Conservation (phyloP, 1,284 basidiomycete genomes). For the Ustilago nuda region DNA sequence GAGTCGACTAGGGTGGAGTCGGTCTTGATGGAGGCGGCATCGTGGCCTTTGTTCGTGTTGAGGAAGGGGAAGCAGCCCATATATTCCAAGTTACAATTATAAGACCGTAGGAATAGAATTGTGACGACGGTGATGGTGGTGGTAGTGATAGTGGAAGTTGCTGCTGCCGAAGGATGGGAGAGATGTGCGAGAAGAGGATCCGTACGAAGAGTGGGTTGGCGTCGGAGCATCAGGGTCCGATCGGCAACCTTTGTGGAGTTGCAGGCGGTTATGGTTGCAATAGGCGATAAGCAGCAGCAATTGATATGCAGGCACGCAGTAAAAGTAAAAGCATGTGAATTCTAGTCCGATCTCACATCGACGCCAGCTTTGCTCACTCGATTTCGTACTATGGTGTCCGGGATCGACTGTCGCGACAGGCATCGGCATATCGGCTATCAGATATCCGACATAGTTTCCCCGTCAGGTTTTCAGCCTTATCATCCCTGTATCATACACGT, state of each 20-base stretch:
- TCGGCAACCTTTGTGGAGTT: slow-evolving; percentile 11
- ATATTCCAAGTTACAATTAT: background rate
- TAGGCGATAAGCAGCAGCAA: background rate
- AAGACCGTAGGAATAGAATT: too few relatives aligned
- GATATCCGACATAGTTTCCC: too few relatives aligned
- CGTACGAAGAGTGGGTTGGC: slow-evolving; percentile 11
- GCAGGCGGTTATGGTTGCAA: too few relatives aligned
- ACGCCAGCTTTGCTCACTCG: too few relatives aligned
- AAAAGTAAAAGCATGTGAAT: too few relatives aligned
- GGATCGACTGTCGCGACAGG: too few relatives aligned
- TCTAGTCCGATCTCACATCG: too few relatives aligned
- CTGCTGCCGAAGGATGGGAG: background rate
- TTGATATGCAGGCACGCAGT: background rate
- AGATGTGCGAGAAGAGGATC: background rate
- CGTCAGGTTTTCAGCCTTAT: too few relatives aligned
- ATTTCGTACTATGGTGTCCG: too few relatives aligned
- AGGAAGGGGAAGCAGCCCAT: slow-evolving; percentile 51
- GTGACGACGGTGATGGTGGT: background rate
- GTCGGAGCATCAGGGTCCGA: slow-evolving; percentile 23
- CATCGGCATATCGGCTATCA: too few relatives aligned
- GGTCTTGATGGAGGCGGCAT: slow-evolving; percentile 37
- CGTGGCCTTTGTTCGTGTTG: slow-evolving; percentile 20
- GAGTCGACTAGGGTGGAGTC: slow-evolving; percentile 42
- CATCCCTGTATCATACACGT: too few relatives aligned
- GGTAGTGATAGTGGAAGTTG: background rate